Evolutionary conservation across 2,329 filamentous ascomycete species (phyloP).

Genomic region (Aureobasidium sp.): DNA sequence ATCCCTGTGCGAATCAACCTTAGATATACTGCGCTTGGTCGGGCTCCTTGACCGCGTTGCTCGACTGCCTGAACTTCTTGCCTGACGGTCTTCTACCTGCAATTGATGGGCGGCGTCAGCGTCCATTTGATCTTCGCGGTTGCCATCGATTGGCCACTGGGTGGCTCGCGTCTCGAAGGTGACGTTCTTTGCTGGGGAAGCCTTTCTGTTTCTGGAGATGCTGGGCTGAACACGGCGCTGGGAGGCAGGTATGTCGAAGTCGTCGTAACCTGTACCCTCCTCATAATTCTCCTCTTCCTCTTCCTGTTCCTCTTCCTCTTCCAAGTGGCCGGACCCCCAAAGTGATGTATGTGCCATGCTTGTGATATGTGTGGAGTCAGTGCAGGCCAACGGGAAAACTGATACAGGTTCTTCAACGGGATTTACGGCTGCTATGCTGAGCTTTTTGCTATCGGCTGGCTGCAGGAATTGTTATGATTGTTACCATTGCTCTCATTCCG

Average conservation of each 20-base stretch:
- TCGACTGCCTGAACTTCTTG: background rate
- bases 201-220: background rate
- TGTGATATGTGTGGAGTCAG: too few species aligned
- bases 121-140: conserved; percentile 33
- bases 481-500: background rate
- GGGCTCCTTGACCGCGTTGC: background rate
- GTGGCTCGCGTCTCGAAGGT: background rate
- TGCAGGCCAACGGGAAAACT: background rate
- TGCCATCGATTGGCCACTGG: background rate
- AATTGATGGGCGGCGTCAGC: background rate
- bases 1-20: background rate
- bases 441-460: background rate
- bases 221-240: background rate
- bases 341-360: background rate
- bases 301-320: background rate
- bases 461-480: background rate
- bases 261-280: background rate
- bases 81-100: background rate
- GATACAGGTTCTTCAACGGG: background rate
- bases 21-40: background rate
- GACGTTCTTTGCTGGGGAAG: background rate
- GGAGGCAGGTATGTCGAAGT: background rate
- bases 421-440: background rate
- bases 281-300: background rate
- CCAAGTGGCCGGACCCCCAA: background rate